Conservation (phyloP, 257 asterid genomes). For the Solanum tacnaense region DNA sequence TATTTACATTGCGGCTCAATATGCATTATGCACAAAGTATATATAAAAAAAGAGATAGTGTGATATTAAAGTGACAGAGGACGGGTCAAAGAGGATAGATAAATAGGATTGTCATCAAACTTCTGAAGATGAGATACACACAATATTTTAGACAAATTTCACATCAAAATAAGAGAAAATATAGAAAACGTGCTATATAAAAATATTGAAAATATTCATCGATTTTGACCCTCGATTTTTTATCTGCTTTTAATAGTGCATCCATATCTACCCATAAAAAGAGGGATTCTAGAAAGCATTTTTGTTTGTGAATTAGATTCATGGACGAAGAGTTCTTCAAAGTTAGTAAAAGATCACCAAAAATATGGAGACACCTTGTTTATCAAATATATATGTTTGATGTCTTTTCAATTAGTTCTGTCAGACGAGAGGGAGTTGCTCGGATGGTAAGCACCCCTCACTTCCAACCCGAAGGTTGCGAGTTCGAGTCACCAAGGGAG, state of each 20-base stretch:
- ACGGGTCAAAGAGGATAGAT: neutral
- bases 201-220: too few species aligned
- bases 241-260: neutral
- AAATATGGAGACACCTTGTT: neutral
- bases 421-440: too few species aligned
- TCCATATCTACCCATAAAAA: neutral
- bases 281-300: neutral
- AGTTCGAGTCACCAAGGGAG: too few species aligned
- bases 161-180: neutral
- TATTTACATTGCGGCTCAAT: neutral
- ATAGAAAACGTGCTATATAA: fast-evolving
- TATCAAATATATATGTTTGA: too few species aligned
- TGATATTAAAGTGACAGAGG: neutral
- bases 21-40: neutral
- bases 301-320: neutral
- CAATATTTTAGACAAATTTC: fast-evolving
- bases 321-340: neutral
- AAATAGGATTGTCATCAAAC: fast-evolving
- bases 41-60: neutral
- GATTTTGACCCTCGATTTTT: too few species aligned
- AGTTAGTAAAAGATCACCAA: neutral
- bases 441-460: too few species aligned
- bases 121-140: fast-evolving
- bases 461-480: too few species aligned
- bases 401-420: neutral